Base-by-base conservation (phyloP, 2,329 filamentous ascomycete genomes). In the Mariannaea elegans region DNA sequence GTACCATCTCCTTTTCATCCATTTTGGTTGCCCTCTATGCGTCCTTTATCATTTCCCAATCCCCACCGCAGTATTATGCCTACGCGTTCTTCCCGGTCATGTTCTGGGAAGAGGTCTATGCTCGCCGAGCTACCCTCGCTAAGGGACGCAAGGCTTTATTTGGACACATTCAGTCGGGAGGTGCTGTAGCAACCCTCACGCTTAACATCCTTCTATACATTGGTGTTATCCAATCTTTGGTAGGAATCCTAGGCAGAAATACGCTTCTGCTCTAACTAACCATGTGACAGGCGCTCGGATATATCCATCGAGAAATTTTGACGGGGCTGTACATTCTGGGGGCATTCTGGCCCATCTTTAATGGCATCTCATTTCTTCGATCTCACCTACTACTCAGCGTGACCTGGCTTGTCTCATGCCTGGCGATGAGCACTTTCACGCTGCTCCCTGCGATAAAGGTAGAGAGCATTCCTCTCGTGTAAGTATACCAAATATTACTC, bases 101-200 rank as follows among this genome's bases (percentile, higher is more conserved):
- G 57, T 98, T 99, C 79, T 99, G 95, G 95, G 94, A 97, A 76
- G 94, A 97, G 71, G 92, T 97, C 0, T 94, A 90, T 75, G 91
- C 92, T 3, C 87, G 91, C 24, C 85, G 93, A 56, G 82, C 84
- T 44, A 91, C 91, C 39, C 76, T 97, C 12, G 71, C 78, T 6
- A 84, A 88, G 62, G 94, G 93, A 3, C 82, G 84, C 50, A 84
- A 83, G 63, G 82, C 86, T 48, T 79, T 98, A 8, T 88, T 97
- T 65, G 83, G 86, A 1, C 84, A 94, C 65, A 78, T 94, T 39
- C 81, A 84, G 54, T 88, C 89, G 0, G 78, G 84, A 24, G 79
- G 82, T 19, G 86, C 85, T 23, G 77, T 84, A 27, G 65, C 85
- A 19, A 83, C 85, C 24, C 81, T 97, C 38, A 68, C 82, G 0